Base-by-base conservation (phyloP, 805 yeast species). In the Naumovozyma dairenensis region DNA sequence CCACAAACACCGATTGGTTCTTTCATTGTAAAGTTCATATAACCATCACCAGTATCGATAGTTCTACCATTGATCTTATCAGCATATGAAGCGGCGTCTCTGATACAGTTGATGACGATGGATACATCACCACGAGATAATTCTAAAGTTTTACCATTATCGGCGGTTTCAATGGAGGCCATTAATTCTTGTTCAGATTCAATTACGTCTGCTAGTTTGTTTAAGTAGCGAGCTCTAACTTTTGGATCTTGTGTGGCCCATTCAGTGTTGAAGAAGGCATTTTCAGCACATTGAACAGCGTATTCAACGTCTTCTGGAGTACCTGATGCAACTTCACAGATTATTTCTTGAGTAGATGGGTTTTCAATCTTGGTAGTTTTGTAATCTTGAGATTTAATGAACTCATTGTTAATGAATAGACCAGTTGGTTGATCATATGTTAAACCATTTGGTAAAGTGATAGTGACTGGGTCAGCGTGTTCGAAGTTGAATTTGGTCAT, bases 1-100 rank as follows among this genome's bases (percentile, higher is more conserved):
- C 87, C 89, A 65, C 85, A 79, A 25, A 80, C 81, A 57, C 87
- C 89, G 44, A 80, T 59, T 46, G 89, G 87, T 58, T 79, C 86
- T 57, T 74, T 74, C 53, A 71, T 67, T 36, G 82, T 74, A 64
- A 69, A 80, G 46, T 69, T 72, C 49, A 77, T 69, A 57, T 80
- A 79, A 25, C 72, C 60, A 32, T 65, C 62, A 42, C 82, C 84
- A 29, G 83, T 71, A 46, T 75, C 71, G 32, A 79, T 69, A 27
- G 73, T 59, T 53, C 75, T 66, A 47, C 89, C 92, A 45, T 66
- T 68, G 35, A 77, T 51, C 59, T 77, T 77, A 61, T 77, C 84
- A 42, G 82, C 75, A 65, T 70, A 76, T 28, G 86, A 82, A 30
- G 85, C 86, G 46, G 79, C 71, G 34, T 75, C 75, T 63, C 84